A percentile compares a stretch with the other conserved stretches of the same genome.
These are phyloP conservation scores for Pulveroboletus sp. DNA, from an alignment of 768 basidiomycete genomes.

Conservation along the genomic window DNA sequence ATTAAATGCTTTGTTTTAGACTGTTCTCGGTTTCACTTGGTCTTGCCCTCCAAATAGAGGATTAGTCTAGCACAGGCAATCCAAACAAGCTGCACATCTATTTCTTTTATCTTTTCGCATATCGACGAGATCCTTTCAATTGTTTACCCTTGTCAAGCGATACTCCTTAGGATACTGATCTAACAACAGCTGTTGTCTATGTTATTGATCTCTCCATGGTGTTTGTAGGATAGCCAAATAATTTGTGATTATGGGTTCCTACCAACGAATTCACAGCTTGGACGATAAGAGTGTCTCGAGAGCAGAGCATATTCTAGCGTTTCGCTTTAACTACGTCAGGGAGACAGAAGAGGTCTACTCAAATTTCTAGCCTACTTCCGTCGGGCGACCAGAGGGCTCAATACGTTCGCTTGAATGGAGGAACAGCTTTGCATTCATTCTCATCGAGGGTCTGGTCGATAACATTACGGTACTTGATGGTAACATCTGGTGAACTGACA, in stretches of 20 bases:
- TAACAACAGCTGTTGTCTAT: not conserved
- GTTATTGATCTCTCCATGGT: not conserved
- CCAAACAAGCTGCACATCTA: not conserved
- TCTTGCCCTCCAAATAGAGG: not conserved
- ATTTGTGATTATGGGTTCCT: not conserved
- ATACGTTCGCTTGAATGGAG: constrained; percentile 97
- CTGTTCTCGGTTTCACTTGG: not conserved
- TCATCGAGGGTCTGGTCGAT: constrained; percentile 87
- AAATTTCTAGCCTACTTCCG: constrained; percentile 3
- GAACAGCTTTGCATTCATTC: constrained; percentile 93
- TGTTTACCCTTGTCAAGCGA: not conserved
- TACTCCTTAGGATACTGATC: not conserved
- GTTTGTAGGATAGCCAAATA: not conserved
- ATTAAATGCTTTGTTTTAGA: not conserved
- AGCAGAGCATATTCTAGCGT: constrained; percentile 11
- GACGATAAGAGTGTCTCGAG: not conserved
- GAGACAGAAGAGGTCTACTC: constrained; percentile 3
- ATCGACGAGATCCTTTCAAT: too few species aligned
- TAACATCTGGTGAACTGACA: constrained; percentile 70
- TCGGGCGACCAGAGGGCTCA: constrained; percentile 28
- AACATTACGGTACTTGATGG: constrained; percentile 84
- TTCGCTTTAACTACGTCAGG: constrained; percentile 4
- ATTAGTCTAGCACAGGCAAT: not conserved
- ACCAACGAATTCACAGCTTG: too few species aligned
- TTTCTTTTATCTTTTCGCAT: not conserved